A percentile compares a stretch with the other conserved stretches of the same genome.
phyloP scores from a whole-genome alignment of 805 yeast species.

The Saturnispora besseyi region DNA sequence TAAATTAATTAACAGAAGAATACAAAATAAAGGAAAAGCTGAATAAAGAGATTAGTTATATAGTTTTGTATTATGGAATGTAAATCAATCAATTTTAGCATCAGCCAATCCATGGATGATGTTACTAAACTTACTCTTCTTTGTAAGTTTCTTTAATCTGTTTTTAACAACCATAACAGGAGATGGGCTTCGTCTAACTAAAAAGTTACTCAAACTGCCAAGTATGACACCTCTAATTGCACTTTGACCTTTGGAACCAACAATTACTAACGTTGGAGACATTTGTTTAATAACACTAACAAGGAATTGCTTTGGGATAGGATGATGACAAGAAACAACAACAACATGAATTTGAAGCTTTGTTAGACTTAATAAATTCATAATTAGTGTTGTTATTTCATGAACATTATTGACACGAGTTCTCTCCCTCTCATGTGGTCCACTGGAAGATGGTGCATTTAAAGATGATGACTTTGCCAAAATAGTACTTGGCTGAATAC shows the following conservation, averaged over 20 bases:
- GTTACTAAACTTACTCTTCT: conserved; percentile 45
- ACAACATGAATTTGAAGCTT: conserved; percentile 67
- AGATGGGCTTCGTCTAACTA: conserved; percentile 60
- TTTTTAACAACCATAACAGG: conserved; percentile 78
- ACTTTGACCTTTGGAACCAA: conserved; percentile 66
- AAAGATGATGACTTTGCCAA: conserved; percentile 7
- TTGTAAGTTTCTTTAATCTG: conserved; percentile 58
- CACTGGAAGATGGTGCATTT: conserved; percentile 6
- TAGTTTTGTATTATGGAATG: background rate
- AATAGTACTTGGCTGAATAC: conserved; percentile 23
- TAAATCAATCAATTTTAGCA: conserved; percentile 30
- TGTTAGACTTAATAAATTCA: conserved; percentile 48
- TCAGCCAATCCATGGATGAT: conserved; percentile 36
- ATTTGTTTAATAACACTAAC: conserved; percentile 62
- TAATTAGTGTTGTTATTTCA: conserved; percentile 31
- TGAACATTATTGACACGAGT: conserved; percentile 36
- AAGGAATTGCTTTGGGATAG: conserved; percentile 62
- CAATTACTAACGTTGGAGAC: conserved; percentile 64
- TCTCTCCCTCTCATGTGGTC: conserved; percentile 24
- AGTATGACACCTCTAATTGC: conserved; percentile 66
- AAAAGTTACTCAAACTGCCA: conserved; percentile 64
- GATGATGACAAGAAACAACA: conserved; percentile 66
- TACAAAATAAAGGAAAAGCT: background rate
- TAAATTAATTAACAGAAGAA: background rate
- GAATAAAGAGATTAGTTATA: background rate